phyloP scores from a whole-genome alignment of 179 eudicot genomes.

The Vitellaria paradoxa region DNA sequence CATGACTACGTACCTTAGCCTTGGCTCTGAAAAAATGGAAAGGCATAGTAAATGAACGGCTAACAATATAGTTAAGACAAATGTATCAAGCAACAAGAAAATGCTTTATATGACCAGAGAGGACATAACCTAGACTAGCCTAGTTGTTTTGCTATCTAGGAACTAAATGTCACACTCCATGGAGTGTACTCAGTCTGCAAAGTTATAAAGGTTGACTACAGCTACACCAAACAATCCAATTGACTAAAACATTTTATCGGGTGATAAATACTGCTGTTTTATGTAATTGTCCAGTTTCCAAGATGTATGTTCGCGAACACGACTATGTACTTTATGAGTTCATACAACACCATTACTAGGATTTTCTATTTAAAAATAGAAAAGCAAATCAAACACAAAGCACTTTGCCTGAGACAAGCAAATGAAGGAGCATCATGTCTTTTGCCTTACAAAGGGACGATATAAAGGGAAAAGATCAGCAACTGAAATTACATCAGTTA shows the following conservation, averaged over 20 bases:
- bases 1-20: not conserved
- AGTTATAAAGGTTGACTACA: no score
- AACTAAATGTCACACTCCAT: not conserved
- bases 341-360: not conserved
- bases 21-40: no score
- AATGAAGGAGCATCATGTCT: not conserved
- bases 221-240: no score
- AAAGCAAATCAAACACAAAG: not conserved
- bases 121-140: slow-evolving; percentile 1
- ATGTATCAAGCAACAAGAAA: not conserved
- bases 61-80: not conserved
- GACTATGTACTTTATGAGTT: not conserved
- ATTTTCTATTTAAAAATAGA: not conserved
- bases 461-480: not conserved
- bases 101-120: not conserved
- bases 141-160: not conserved
- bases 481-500: slow-evolving; percentile 6
- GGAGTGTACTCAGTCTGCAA: not conserved
- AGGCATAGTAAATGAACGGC: no score
- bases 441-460: not conserved
- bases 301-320: not conserved
- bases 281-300: not conserved
- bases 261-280: not conserved
- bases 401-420: not conserved
- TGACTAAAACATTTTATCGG: not conserved